Base-by-base conservation (phyloP, 176 grass and related monocot genomes). In the Triticum monococcum region DNA sequence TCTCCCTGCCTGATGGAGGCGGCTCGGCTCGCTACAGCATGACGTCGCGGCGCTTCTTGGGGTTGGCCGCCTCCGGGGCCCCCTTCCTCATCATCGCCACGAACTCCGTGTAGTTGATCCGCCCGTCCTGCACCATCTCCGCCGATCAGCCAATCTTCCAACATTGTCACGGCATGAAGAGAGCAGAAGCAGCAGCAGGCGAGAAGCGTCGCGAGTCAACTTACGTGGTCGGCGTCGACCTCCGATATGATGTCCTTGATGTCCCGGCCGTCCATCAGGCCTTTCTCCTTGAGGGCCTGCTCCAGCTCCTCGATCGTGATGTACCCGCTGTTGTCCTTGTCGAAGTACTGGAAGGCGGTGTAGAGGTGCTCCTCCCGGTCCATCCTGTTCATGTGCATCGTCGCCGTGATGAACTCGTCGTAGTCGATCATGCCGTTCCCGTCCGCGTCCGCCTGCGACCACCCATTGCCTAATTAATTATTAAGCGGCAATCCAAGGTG, bases 311-410 rank as follows among this genome's bases (percentile, higher is more conserved):
- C 94, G n/a, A 91, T 93, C 0, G 94, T 92, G 78, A 96, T 96
- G 83, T 90, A 95, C 87, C 94, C 94, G 80, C 94, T 95, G 79
- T 86, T 93, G 86, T 95, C 94, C 84, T 95, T 93, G 94, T 95
- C 94, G 50, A 95, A 95, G 81, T 88, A 96, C 75, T 93, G 94
- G 81, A 96, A 96, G 24, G 94, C 94, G 3, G 91, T 91, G 84
- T 96, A 93, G 66, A 96, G 84, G 63, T 96, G 94, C 68, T 96
- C 94, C 65, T 96, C 94, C 56, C 91, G 65, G 81, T 93, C 94
- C 94, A 90, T 90, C 43, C 94, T 83, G 86, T 96, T 96, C 94
- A 96, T 93, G 84, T 96, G 94, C 91, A 93, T 92, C 83, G 94
- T 96, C 71, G 94, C 91, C 22, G 94, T 96, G 85, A 96, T 96